Evolutionary conservation across 441 rosid genomes (phyloP).

Genomic region (Gossypium davidsonii): DNA sequence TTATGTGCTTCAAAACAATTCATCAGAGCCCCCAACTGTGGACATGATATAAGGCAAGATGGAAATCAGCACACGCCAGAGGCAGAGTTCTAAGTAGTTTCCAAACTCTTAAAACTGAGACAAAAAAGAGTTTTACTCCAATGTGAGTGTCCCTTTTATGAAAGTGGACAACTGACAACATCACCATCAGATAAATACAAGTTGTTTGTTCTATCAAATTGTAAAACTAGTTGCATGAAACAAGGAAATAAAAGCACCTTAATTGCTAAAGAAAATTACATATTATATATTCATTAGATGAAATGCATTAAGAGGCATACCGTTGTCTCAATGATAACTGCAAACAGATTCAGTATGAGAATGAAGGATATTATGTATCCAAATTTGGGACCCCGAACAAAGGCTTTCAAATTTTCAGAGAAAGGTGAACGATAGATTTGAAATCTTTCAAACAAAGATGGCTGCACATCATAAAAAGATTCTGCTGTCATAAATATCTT

Average conservation of each 20-base stretch:
- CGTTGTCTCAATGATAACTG: conserved; percentile 91
- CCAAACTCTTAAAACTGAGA: conserved; percentile 2
- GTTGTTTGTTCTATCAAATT: background rate
- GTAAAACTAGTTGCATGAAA: background rate
- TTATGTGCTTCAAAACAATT: background rate
- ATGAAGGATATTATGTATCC: conserved; percentile 66
- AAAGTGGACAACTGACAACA: conserved; percentile 6
- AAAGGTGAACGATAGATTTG: conserved; percentile 57
- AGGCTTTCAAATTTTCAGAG: conserved; percentile 67
- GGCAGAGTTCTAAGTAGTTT: background rate
- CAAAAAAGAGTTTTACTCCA: background rate
- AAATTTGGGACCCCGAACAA: conserved; percentile 64
- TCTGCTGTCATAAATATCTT: conserved; percentile 6
- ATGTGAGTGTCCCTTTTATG: background rate
- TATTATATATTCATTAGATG: conserved; percentile 12
- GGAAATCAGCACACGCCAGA: conserved; percentile 1
- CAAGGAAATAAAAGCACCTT: conserved; percentile 10
- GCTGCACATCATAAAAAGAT: conserved; percentile 44
- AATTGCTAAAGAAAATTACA: conserved; percentile 8
- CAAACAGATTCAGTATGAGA: conserved; percentile 72
- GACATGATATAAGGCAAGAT: background rate
- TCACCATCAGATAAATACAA: background rate
- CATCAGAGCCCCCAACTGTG: background rate
- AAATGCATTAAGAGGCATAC: conserved; percentile 37
- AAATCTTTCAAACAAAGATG: conserved; percentile 59